phyloP scores from a whole-genome alignment of 129 eudicot genomes.

The Logfia minima region DNA sequence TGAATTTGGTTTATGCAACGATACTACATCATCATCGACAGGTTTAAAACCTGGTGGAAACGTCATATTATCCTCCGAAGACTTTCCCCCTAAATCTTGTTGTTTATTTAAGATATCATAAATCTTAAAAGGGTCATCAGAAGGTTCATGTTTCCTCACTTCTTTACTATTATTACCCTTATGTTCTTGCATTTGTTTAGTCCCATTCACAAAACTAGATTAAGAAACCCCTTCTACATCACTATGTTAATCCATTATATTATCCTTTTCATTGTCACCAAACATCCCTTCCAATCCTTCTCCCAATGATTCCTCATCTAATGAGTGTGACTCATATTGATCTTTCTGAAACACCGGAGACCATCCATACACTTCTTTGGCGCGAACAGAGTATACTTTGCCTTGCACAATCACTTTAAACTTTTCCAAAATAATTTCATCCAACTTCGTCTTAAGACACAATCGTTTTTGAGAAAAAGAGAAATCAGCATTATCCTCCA shows the following conservation, averaged over 20 bases:
- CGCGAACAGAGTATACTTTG: too few relatives aligned
- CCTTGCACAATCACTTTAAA: too few relatives aligned
- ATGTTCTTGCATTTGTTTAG: background rate
- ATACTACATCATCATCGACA: too few relatives aligned
- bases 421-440: too few relatives aligned
- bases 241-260: background rate
- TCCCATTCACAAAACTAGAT: background rate
- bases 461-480: background rate
- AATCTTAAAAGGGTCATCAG: background rate
- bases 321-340: background rate
- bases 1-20: too few relatives aligned
- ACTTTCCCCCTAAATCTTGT: background rate
- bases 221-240: background rate
- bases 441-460: background rate
- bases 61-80: background rate
- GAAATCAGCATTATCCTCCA: background rate
- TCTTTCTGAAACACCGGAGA: background rate
- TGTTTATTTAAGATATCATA: background rate
- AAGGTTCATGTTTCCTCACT: background rate
- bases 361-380: background rate
- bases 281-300: background rate
- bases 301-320: background rate
- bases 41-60: background rate
- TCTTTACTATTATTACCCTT: background rate
- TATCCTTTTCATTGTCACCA: background rate